phyloP scores from a whole-genome alignment of 352 stramenopile genomes.

The Poterioochromonas sp. region DNA sequence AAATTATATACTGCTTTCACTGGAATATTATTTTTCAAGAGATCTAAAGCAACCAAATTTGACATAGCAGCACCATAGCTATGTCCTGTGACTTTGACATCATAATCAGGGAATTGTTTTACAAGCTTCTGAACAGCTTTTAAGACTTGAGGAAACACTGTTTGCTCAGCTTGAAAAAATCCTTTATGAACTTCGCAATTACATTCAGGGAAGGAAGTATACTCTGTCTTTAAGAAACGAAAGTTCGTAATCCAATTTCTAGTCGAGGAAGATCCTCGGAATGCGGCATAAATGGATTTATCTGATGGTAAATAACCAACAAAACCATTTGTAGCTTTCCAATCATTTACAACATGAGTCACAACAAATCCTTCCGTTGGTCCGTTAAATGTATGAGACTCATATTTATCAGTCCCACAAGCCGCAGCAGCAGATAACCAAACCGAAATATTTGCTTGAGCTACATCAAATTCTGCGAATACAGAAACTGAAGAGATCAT shows the following conservation, averaged over 20 bases:
- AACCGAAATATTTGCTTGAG: background rate
- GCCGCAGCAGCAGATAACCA: background rate
- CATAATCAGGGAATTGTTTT: background rate
- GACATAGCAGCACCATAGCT: background rate
- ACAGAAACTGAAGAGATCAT: no score
- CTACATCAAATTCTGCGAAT: background rate
- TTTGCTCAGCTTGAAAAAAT: constrained; percentile 4
- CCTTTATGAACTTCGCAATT: constrained; percentile 14
- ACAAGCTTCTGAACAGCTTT: background rate
- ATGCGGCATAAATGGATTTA: background rate
- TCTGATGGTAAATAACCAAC: background rate
- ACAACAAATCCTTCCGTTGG: background rate
- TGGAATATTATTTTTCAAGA: background rate
- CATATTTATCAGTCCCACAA: background rate
- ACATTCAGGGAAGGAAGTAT: background rate
- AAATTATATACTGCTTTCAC: background rate
- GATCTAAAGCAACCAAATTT: background rate
- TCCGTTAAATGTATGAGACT: background rate
- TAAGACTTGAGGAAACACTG: background rate
- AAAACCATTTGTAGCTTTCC: background rate
- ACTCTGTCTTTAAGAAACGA: background rate
- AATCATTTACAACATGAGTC: background rate
- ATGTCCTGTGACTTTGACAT: background rate
- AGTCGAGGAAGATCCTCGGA: background rate
- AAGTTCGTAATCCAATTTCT: background rate